Evolutionary conservation across 257 asterid species (phyloP).

Genomic region (Fraxinus anomala): DNA sequence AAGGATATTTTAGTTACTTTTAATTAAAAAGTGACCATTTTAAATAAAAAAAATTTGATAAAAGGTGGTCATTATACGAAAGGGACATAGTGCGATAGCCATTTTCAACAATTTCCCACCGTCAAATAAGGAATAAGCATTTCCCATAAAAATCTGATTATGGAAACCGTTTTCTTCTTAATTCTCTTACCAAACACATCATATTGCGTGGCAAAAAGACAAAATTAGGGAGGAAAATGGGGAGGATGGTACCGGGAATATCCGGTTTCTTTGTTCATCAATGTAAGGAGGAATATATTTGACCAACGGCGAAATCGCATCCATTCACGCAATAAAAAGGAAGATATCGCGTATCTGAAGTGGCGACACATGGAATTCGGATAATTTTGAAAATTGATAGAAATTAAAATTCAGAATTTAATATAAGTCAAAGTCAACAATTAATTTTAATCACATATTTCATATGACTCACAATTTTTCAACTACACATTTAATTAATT

Average conservation of each 20-base stretch:
- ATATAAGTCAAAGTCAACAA: too few relatives aligned
- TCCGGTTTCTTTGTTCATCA: conserved; percentile 29
- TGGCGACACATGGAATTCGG: conserved; percentile 31
- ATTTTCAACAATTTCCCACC: not conserved
- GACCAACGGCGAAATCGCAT: conserved; percentile 26
- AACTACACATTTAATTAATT: too few relatives aligned
- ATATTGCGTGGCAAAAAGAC: not conserved
- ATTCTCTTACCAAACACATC: not conserved
- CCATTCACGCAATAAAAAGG: conserved; percentile 32
- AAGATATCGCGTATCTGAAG: conserved; percentile 12
- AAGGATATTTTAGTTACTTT: too few relatives aligned
- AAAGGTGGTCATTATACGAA: too few relatives aligned
- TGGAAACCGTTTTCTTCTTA: not conserved
- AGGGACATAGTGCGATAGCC: too few relatives aligned
- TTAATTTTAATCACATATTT: too few relatives aligned
- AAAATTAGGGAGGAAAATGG: not conserved
- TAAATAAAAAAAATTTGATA: too few relatives aligned
- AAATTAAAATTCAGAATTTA: too few relatives aligned
- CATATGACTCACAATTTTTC: too few relatives aligned
- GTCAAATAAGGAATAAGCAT: too few relatives aligned
- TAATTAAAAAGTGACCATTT: too few relatives aligned
- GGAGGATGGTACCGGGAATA: conserved; percentile 33
- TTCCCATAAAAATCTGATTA: not conserved
- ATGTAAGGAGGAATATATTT: not conserved
- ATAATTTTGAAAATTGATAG: too few relatives aligned